Conservation (phyloP, 352 stramenopile genomes). For the Detonula confervacea region DNA sequence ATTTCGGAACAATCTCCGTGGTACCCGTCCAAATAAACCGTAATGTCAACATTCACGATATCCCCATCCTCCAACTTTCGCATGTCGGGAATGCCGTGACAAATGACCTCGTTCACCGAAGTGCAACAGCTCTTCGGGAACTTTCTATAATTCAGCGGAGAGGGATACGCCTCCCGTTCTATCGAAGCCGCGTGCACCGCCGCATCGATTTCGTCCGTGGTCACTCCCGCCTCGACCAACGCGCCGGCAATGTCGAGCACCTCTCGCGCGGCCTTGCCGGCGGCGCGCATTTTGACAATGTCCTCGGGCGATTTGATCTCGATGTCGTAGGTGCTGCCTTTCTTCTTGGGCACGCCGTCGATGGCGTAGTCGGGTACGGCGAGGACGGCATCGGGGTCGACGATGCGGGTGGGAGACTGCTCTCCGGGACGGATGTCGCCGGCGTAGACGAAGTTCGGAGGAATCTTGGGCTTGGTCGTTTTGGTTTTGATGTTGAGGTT, state of each 20-base stretch:
- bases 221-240: slow-evolving; percentile 90
- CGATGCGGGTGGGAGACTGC: slow-evolving; percentile 59
- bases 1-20: slow-evolving; percentile 98
- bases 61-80: slow-evolving; percentile 93
- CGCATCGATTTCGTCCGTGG: slow-evolving; percentile 96
- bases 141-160: slow-evolving; percentile 96
- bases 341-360: slow-evolving; percentile 60
- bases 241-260: slow-evolving; percentile 92
- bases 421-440: slow-evolving; percentile 60
- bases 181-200: slow-evolving; percentile 90
- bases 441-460: slow-evolving; percentile 69
- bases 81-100: slow-evolving; percentile 95
- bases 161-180: slow-evolving; percentile 94
- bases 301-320: slow-evolving; percentile 93
- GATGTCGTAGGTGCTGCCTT: slow-evolving; percentile 74
- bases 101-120: slow-evolving; percentile 95
- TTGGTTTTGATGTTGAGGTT: slow-evolving; percentile 27
- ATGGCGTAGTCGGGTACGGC: slow-evolving; percentile 75
- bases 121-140: slow-evolving; percentile 85
- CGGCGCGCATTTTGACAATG: slow-evolving; percentile 93
- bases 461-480: slow-evolving; percentile 31
- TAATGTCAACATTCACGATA: slow-evolving; percentile 98
- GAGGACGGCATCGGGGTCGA: slow-evolving; percentile 55
- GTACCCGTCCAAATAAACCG: slow-evolving; percentile 96
- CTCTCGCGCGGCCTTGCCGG: slow-evolving; percentile 87